phyloP scores from a whole-genome alignment of 1,284 basidiomycete species.

The Heterobasidion irregulare region DNA sequence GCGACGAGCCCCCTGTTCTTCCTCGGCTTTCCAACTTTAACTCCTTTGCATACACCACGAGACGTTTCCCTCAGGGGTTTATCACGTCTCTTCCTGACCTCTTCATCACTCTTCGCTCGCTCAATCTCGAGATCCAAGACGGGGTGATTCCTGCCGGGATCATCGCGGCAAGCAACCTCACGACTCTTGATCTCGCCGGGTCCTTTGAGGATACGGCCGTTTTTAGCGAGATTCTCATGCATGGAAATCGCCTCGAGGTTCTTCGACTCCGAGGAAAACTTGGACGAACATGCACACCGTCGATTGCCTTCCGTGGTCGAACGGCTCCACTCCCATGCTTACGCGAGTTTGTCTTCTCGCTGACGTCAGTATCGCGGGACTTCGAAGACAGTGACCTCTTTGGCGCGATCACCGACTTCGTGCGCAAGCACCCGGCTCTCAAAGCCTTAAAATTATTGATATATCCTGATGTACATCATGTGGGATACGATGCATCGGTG shows the following conservation, averaged over 20 bases:
- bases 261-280: conserved; percentile 46
- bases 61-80: conserved; percentile 23
- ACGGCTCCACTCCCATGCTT: conserved; percentile 43
- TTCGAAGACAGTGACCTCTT: conserved; percentile 51
- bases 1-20: conserved; percentile 15
- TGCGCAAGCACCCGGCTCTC: conserved; percentile 45
- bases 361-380: conserved; percentile 20
- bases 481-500: conserved; percentile 58
- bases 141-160: conserved; percentile 38
- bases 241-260: conserved; percentile 55
- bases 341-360: conserved; percentile 50
- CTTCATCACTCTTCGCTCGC: conserved; percentile 41
- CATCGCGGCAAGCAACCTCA: conserved; percentile 54
- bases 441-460: conserved; percentile 41
- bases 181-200: conserved; percentile 52
- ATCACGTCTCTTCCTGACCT: conserved; percentile 45
- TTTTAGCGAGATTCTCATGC: conserved; percentile 49
- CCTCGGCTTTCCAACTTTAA: conserved; percentile 36
- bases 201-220: conserved; percentile 40
- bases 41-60: conserved; percentile 18
- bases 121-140: conserved; percentile 50
- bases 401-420: conserved; percentile 57
- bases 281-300: conserved; percentile 29
- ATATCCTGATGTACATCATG: conserved; percentile 33
- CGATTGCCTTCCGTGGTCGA: conserved; percentile 39